These are phyloP conservation scores for Adansonia gregorii DNA, from an alignment of 441 rosid genomes.

Conservation along the genomic window DNA sequence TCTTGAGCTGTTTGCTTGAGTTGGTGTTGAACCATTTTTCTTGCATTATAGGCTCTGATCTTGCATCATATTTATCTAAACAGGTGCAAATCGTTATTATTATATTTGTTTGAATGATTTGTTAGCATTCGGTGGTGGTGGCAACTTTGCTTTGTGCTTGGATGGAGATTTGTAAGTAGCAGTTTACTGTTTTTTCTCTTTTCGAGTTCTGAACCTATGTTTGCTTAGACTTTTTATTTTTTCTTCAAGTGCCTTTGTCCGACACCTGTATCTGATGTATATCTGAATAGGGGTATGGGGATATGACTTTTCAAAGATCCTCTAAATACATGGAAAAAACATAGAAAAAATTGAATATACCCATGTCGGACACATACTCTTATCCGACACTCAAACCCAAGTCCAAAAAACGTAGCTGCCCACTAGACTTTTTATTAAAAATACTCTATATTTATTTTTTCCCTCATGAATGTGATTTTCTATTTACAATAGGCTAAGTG, in stretches of 20 bases:
- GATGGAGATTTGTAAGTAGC: constrained; percentile 88
- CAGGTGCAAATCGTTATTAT: constrained; percentile 93
- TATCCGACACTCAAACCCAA: no score
- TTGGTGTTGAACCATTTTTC: background rate
- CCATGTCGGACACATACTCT: no score
- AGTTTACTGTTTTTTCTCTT: constrained; percentile 12
- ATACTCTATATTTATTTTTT: background rate
- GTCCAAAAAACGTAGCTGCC: no score
- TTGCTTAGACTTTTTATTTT: no score
- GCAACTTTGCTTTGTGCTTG: constrained; percentile 76
- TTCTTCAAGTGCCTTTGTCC: no score
- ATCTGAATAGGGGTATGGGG: no score
- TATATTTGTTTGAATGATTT: constrained; percentile 84
- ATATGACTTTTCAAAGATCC: no score
- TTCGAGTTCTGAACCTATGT: background rate
- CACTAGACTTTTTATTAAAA: background rate
- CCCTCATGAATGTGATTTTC: constrained; percentile 17
- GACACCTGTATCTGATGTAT: no score
- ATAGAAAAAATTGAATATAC: no score
- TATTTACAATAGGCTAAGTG: constrained; percentile 62
- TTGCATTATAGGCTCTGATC: constrained; percentile 24
- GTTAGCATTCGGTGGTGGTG: constrained; percentile 89
- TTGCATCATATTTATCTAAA: constrained; percentile 23
- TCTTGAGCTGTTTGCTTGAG: background rate
- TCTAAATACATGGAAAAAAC: no score